phyloP scores from a whole-genome alignment of 2,329 filamentous ascomycete species.

The Xylariaceae sp. region DNA sequence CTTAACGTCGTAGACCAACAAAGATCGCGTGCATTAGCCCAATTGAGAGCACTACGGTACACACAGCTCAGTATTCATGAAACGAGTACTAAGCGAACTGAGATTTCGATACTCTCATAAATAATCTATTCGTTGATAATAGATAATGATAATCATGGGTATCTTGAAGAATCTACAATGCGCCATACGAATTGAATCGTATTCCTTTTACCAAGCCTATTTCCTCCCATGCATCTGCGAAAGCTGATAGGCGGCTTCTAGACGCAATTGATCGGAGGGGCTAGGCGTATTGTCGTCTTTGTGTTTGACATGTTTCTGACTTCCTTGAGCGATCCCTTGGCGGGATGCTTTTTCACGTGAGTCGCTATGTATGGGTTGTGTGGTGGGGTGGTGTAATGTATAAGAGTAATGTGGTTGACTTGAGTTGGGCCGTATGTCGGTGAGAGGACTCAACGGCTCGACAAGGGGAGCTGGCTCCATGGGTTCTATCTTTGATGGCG shows the following conservation, averaged over 20 bases:
- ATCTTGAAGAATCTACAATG: conserved; percentile 14
- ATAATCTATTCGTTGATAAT: background rate
- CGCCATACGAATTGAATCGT: conserved; percentile 3
- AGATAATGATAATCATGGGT: conserved; percentile 5
- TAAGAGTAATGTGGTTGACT: conserved; percentile 25
- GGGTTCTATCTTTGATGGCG: conserved; percentile 32
- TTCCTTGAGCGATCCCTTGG: conserved; percentile 24
- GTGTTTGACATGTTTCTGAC: conserved; percentile 10
- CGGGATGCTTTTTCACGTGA: conserved; percentile 36
- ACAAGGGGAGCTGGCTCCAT: conserved; percentile 38
- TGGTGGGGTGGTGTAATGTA: conserved; percentile 32
- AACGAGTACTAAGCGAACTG: no score
- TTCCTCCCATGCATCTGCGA: conserved; percentile 18
- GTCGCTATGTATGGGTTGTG: conserved; percentile 38
- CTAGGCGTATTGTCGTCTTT: conserved; percentile 38
- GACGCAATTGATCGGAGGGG: conserved; percentile 40
- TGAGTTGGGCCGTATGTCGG: conserved; percentile 26
- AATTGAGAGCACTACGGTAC: background rate
- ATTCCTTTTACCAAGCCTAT: background rate
- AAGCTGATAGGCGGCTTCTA: conserved; percentile 36
- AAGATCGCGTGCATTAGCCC: background rate
- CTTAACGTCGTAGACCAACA: background rate
- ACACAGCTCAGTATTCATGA: background rate
- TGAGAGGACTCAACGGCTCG: conserved; percentile 38
- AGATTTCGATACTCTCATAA: background rate